Evolutionary conservation across 2,329 filamentous ascomycete genomes (phyloP), one percentile per base, ranked within the genome.

Genomic region (Amesomyces nigricolor): DNA sequence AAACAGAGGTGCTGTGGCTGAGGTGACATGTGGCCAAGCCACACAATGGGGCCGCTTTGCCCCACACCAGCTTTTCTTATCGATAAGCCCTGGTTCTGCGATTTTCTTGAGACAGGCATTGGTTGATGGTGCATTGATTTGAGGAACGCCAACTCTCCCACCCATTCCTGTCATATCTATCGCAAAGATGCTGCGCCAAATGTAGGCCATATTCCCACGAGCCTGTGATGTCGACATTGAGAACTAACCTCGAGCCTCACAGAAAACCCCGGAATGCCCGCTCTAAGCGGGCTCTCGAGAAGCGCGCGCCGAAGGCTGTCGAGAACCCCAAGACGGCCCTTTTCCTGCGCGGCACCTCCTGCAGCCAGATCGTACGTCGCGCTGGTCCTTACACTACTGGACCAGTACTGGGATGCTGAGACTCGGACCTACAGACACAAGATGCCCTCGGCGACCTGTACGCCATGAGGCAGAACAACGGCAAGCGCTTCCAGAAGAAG

Each of bases 401-500:
- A 11, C 2, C 22, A 10, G 8, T 5, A 11, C 7, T 6, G 5
- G 10, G n/a, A 22, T 45, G 44, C 58, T 62, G 46, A 61, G 1
- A 47, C 29, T 29, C 17, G 3, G 19, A 16, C 32, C 14, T 11
- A 32, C 54, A 65, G 63, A 60, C 60, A 40, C 63, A 95, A 73
- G 86, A 92, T 64, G 89, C 90, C 56, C 78, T 96, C 59, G 87
- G 84, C 63, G 94, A 96, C 66, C 81, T 99, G 54, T 83, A 90
- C 72, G 82, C 89, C 47, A 78, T 99, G 67, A 91, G 92, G 65
- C 85, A 88, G 67, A 91, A 91, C 2, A 80, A 92, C 59, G 86
- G 86, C 61, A 87, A 95, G 72, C 91, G 91, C 64, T 96, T 99
- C 76, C 89, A 85, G 73, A 99, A 97, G 81, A 97, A 97, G 78